A percentile compares a stretch with the other conserved stretches of the same genome.
These are phyloP conservation scores for Aspergillus texensis DNA, from an alignment of 2,329 filamentous ascomycete genomes.

Conservation along the genomic window DNA sequence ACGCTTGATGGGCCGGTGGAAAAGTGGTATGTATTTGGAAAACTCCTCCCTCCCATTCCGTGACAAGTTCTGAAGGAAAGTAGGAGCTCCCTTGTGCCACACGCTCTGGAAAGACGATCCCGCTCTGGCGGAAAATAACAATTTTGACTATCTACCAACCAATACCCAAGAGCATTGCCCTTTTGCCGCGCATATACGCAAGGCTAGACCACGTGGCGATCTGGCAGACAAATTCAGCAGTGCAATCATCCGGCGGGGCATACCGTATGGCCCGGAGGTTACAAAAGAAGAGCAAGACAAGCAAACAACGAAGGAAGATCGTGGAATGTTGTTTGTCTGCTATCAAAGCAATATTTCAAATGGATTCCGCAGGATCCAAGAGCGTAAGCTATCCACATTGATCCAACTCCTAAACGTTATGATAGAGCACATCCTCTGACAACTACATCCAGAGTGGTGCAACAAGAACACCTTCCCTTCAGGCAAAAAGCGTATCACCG, in stretches of 20 bases:
- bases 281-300: background rate
- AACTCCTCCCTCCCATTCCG: background rate
- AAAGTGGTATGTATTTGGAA: constrained; percentile 7
- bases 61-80: background rate
- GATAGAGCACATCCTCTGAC: background rate
- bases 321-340: constrained; percentile 3
- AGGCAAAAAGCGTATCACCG: constrained; percentile 3
- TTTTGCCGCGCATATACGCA: constrained; percentile 13
- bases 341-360: constrained; percentile 4
- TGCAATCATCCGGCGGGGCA: constrained; percentile 11
- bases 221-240: background rate
- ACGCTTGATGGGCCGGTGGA: constrained; percentile 12
- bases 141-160: constrained; percentile 3
- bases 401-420: background rate
- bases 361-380: constrained; percentile 1
- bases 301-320: background rate
- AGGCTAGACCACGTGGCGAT: constrained; percentile 5
- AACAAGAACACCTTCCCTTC: constrained; percentile 5
- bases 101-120: background rate
- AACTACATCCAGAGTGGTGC: constrained; percentile 1
- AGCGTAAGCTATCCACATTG: background rate
- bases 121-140: background rate
- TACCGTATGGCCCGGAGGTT: constrained; percentile 7
- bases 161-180: constrained; percentile 6
- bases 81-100: constrained; percentile 6